A percentile compares a stretch with the other conserved stretches of the same genome.
These are phyloP conservation scores for Glonium stellatum DNA, from an alignment of 495 filamentous ascomycete genomes.

Conservation along the genomic window DNA sequence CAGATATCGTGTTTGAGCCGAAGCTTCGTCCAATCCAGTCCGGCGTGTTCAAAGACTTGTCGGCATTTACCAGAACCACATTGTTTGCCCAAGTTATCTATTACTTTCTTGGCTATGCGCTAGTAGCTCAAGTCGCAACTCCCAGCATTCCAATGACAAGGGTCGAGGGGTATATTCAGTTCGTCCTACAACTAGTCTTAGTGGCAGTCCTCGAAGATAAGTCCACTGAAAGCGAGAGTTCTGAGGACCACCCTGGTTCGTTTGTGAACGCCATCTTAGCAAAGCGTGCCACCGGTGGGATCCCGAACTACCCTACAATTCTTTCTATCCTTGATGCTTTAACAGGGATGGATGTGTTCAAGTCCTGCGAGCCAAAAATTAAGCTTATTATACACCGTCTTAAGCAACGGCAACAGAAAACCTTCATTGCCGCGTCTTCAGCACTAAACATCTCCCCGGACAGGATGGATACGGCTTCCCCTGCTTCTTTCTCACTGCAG, in stretches of 20 bases:
- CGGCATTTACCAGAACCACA: slow-evolving; percentile 69
- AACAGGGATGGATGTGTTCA: slow-evolving; percentile 63
- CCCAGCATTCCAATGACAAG: slow-evolving; percentile 70
- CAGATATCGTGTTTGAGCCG: slow-evolving; percentile 91
- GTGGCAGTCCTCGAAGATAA: slow-evolving; percentile 78
- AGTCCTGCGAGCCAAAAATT: slow-evolving; percentile 77
- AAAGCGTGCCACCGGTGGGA: slow-evolving; percentile 40
- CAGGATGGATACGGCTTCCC: slow-evolving; percentile 50
- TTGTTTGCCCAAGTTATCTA: slow-evolving; percentile 89
- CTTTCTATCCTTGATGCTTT: slow-evolving; percentile 47
- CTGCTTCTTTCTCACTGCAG: slow-evolving; percentile 50
- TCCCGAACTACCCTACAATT: slow-evolving; percentile 21
- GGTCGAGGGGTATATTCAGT: slow-evolving; percentile 84
- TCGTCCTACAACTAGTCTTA: slow-evolving; percentile 78
- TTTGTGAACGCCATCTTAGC: slow-evolving; percentile 65
- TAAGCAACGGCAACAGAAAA: slow-evolving; percentile 66
- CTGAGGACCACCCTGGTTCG: slow-evolving; percentile 44
- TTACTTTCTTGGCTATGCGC: slow-evolving; percentile 72
- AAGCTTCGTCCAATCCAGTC: slow-evolving; percentile 69
- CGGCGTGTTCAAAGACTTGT: slow-evolving; percentile 67
- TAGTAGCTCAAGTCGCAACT: slow-evolving; percentile 42
- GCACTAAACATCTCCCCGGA: slow-evolving; percentile 48
- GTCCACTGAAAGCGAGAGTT: slow-evolving; percentile 50
- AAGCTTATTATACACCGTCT: slow-evolving; percentile 78
- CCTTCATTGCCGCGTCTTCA: slow-evolving; percentile 53